Evolutionary conservation across 1,284 basidiomycete genomes (phyloP), one percentile per base, ranked within the genome.

Genomic region (Sporisorium graminicola): DNA sequence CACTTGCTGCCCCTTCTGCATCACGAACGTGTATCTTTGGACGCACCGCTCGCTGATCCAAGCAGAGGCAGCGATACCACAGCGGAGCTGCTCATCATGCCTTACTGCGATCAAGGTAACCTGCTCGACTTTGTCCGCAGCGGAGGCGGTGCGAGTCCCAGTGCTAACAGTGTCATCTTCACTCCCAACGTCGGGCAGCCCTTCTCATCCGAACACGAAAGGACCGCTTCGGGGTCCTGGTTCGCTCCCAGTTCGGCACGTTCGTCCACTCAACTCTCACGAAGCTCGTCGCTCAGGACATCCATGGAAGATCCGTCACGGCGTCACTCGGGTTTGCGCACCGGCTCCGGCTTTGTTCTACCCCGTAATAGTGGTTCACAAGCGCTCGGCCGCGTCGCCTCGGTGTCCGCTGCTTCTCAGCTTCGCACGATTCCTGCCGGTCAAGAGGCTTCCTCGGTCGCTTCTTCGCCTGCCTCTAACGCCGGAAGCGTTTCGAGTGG

Each of bases 1-100:
- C 73, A 82, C 49, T 46, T 82, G n/a, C 71, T 82, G 1, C 80
- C 79, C 5, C 69, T 82, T 0, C 54, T 82, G 14, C 66, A 81
- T 43, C 70, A 80, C 51, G 78, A 82, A 49, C 44, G 60, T n/a
- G 58, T 81, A 20, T 12, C 53, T 12, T 35, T 76, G 13, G 60
- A 64, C 29, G 22, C 46, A 12, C 24, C 33, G 0, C 57, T 43
- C 3, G 18, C 52, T n/a, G 51, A 57, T 18, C 37, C 46, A 5
- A 37, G 20, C 35, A 54, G 43, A 1, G 43, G 31, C n/a, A 24
- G 22, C 10, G 55, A 52, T 7, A 58, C 58, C 2, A 64, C 40
- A 16, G 63, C 60, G 2, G 72, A 77, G 52, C 65, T 82, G 10
- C 55, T 82, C 12, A 74, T 82, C 58, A 82, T 82, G 81, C 81